These are phyloP conservation scores for Lyophyllum semitale DNA, from an alignment of 768 basidiomycete genomes.

Conservation along the genomic window DNA sequence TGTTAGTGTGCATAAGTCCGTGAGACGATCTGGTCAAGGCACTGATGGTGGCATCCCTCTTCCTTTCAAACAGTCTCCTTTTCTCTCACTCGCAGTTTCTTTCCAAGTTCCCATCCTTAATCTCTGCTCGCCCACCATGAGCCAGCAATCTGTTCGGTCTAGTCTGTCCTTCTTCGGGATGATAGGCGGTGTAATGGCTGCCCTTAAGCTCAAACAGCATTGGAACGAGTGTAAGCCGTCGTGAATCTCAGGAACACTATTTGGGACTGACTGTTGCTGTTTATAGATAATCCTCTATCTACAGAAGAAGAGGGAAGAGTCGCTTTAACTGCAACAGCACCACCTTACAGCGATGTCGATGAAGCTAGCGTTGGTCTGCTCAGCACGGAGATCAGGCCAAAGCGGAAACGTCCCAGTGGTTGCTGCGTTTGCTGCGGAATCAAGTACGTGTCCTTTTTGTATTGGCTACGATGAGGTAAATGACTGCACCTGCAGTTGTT, in stretches of 20 bases:
- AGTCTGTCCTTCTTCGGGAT: conserved; percentile 41
- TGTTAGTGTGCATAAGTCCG: neutral
- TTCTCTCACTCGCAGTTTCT: neutral
- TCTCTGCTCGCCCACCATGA: conserved; percentile 13
- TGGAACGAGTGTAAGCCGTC: conserved; percentile 45
- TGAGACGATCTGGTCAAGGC: neutral
- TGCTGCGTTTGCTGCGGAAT: conserved; percentile 53
- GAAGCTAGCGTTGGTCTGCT: conserved; percentile 34
- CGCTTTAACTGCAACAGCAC: conserved; percentile 18
- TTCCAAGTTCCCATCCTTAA: no score
- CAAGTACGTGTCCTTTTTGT: neutral
- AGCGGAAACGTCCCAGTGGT: conserved; percentile 32
- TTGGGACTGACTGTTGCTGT: neutral
- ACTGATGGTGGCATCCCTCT: neutral
- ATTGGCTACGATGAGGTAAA: neutral
- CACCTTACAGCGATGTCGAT: conserved; percentile 22
- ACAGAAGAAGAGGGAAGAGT: conserved; percentile 43
- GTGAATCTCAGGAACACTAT: neutral
- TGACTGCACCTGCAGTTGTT: conserved; percentile 37
- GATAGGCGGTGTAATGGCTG: conserved; percentile 45
- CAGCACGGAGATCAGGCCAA: conserved; percentile 29
- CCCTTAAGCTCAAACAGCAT: conserved; percentile 48
- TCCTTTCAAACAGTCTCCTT: neutral
- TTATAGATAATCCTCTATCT: conserved; percentile 42
- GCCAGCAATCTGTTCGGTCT: conserved; percentile 9